Evolutionary conservation across 371 early-diverging fungal genomes (phyloP), one percentile per base, ranked within the genome.

Genomic region (Haplosporangium sp.): DNA sequence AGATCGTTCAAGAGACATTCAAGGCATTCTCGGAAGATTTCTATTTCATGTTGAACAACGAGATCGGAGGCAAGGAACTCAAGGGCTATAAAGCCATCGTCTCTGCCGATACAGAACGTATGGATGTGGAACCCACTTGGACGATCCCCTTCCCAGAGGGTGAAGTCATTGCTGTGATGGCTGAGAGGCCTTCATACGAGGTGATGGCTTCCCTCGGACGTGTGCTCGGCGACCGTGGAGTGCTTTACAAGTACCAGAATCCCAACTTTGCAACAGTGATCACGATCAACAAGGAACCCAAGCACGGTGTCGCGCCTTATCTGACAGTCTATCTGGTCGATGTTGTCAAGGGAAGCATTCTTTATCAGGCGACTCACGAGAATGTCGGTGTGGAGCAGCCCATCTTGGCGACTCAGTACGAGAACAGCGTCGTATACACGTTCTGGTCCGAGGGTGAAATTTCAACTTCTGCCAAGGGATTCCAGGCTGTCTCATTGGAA

Each of bases 221-320:
- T 12, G 96, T 96, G 6, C 89, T 97, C 10, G 97, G 96, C 59
- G 92, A 97, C 81, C 94, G 99, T 23, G 90, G 92, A 42, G 98
- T 98, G 13, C 86, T 94, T 29, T 98, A 95, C 92, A 98, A 98
- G 83, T 98, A 97, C 82, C 87, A 97, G 67, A 98, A 96, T 82
- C 97, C 97, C 48, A 93, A 98, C 81, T 72, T 93, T 58, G 81
- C 95, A 47, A 87, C 93, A 2, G 80, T 95, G 21, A 86, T 90
- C 46, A 91, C 91, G 9, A 53, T 59, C 64, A 69, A 74, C 75
- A 64, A 60, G 41, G 62, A 62, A 11, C 65, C 75, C 2, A 56
- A 51, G 14, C 61, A 60, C 9, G 64, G 64, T 1, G 69, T 58
- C 16, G 81, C 72, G 12, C 68, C 72, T n/a, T 73, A 82, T 6